Evolutionary conservation across 495 filamentous ascomycete species (phyloP).

Genomic region (Hypoxylon fragiforme): DNA sequence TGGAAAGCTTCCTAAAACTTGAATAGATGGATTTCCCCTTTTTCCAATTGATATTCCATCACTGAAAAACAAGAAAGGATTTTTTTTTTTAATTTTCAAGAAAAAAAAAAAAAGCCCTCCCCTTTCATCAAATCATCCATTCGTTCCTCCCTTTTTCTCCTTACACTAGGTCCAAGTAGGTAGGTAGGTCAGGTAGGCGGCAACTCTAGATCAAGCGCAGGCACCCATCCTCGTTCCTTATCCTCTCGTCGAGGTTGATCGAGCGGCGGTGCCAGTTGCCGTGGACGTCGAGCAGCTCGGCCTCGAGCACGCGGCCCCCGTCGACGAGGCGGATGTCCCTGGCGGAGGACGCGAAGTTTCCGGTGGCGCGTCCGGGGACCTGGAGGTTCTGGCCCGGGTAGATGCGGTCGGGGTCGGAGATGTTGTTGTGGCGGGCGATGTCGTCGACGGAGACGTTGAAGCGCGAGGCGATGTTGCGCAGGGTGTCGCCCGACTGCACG

Average conservation of each 20-base stretch:
- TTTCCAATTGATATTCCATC: too few relatives aligned
- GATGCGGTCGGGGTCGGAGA: slow-evolving; percentile 43
- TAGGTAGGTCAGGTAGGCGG: too few relatives aligned
- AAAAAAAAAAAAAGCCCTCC: too few relatives aligned
- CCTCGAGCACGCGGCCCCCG: slow-evolving; percentile 45
- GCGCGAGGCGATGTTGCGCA: slow-evolving; percentile 36
- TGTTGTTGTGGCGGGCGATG: slow-evolving; percentile 36
- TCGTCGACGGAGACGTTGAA: slow-evolving; percentile 35
- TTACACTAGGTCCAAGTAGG: too few relatives aligned
- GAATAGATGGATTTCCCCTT: too few relatives aligned
- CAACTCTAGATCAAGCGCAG: slow-evolving; percentile 25
- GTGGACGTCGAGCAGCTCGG: slow-evolving; percentile 37
- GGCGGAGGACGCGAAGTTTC: slow-evolving; percentile 46
- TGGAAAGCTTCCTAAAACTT: too few relatives aligned
- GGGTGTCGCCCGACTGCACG: slow-evolving; percentile 42
- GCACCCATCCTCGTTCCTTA: slow-evolving; percentile 45
- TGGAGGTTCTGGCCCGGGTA: slow-evolving; percentile 41
- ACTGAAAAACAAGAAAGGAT: too few relatives aligned
- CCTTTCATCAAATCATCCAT: too few relatives aligned
- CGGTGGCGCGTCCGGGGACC: slow-evolving; percentile 39
- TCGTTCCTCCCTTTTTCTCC: too few relatives aligned
- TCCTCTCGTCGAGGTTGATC: slow-evolving; percentile 47
- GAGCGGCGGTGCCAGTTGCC: slow-evolving; percentile 41
- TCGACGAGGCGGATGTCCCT: slow-evolving; percentile 44
- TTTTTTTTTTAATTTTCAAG: too few relatives aligned